Percentiles rank a stretch among this genome's conserved stretches.
Evolutionary conservation across 1,139 yeast species (phyloP).

Genomic region (Yamadazyma kanchanaburiensis): DNA sequence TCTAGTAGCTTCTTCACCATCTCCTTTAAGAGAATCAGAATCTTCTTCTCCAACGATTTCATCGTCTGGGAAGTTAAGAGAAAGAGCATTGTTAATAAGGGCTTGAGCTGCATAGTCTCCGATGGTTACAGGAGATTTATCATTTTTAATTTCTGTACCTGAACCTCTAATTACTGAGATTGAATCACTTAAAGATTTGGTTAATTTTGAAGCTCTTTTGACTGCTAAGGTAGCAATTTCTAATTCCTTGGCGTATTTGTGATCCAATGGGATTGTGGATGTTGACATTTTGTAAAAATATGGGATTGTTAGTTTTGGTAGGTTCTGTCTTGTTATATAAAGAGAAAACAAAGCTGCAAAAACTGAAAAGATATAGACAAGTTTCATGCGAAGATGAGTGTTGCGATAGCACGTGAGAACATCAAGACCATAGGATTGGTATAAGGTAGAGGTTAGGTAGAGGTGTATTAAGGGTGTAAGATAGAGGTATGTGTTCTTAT

Average conservation of each 20-base stretch:
- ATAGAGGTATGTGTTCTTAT: no score
- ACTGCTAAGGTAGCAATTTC: constrained; percentile 86
- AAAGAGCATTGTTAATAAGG: constrained; percentile 78
- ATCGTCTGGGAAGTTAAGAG: constrained; percentile 75
- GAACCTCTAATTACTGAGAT: constrained; percentile 56
- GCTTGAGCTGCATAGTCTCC: constrained; percentile 98
- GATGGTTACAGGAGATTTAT: constrained; percentile 91
- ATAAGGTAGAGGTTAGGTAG: no score
- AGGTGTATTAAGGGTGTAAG: no score
- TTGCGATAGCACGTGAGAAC: constrained; percentile 4
- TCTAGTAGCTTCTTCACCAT: constrained; percentile 29
- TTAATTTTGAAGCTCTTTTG: constrained; percentile 76
- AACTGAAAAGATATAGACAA: constrained; percentile 1
- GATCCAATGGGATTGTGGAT: constrained; percentile 15
- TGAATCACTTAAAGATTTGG: constrained; percentile 67
- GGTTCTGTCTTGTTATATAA: not conserved
- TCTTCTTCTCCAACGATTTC: constrained; percentile 95
- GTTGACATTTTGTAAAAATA: constrained; percentile 1
- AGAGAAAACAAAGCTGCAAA: constrained; percentile 1
- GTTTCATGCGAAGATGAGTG: constrained; percentile 3
- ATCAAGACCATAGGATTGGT: no score
- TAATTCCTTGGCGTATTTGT: constrained; percentile 53
- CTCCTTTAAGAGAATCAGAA: constrained; percentile 58
- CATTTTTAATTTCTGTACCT: constrained; percentile 75
- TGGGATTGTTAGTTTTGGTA: no score